Evolutionary conservation across 331 rosid species (phyloP), one percentile per base, ranked within the genome.

Genomic region (Dryas integrifolia): DNA sequence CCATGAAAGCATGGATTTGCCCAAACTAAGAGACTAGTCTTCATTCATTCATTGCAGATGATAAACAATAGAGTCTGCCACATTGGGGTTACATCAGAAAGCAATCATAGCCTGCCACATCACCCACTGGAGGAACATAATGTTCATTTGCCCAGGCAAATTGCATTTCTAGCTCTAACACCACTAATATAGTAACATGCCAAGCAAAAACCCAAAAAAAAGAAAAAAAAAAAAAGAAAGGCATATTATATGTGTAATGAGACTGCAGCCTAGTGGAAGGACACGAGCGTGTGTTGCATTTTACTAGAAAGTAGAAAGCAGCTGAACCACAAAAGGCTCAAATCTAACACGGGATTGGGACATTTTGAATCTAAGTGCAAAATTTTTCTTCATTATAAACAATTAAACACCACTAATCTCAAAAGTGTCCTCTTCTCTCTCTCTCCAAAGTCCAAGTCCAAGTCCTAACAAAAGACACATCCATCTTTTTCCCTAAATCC

Each of bases 401-500:
- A 21, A 21, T 21, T 26, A 69, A 70, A 77, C 72, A 74, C 38
- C 72, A 75, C 30, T 47, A 21, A 63, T 62, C 63, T 59, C 57
- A 44, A 70, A 68, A 59, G 35, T 30, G 35, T 30, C 35, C 35
- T 30, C 35, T 30, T 30, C 35, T 30, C 35, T 21, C 51, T 61
- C 46, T 52, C 70, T 26, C 14, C 90, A 83, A 89, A 88, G 88
- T 82, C 90, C 85, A 89, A 88, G 88, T 82, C 90, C 76, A 75
- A 86, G 82, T 82, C 82, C 80, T 81, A 63, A 62, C 38, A 72
- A 45, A 86, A 83, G 87, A 69, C 91, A 85, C 82, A 72, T 65
- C 79, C 79, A 86, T 90, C 92, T 84, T 85, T 86, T 81, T 46
- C 96, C 97, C 86, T 78, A 79, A 93, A 91, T 86, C 90, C 96